Evolutionary conservation across 176 grass and related monocot genomes (phyloP), one percentile per base, ranked within the genome.

Genomic region (Aegilops longissima): DNA sequence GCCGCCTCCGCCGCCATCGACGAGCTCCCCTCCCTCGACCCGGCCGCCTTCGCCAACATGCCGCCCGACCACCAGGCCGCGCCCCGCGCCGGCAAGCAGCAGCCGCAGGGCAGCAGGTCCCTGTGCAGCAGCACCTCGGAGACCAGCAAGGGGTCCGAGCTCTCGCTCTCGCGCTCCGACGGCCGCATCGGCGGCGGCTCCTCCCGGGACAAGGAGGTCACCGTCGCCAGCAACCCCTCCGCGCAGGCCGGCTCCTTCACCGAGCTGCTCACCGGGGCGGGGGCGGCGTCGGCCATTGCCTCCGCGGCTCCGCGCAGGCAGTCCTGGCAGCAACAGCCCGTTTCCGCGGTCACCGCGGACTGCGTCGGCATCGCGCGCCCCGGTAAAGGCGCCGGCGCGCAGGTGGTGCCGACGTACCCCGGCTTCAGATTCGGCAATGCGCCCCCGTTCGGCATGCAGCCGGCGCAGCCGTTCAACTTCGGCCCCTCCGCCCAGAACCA

Each of bases 141-240:
- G 73, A 97, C 86, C 4, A 97, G 95, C 90, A 97, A 97, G 84
- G 95, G 92, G 0, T 97, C 95, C 0, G 90, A 92, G 64, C 83
- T 97, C 65, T 94, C 92, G 4, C 90, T 94, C 31, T 92, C 95
- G 62, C 88, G 92, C 76, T 94, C 95, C 8, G 92, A 94, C 76
- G 56, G 72, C 44, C 91, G 86, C 63, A 70, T 89, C 21, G 89
- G 77, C 77, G 78, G 66, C 8, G 78, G 73, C 21, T 77, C 64
- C n/a, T 81, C 79, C 76, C 56, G 90, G 1, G 92, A 91, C 29
- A 83, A 93, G 73, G 92, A 94, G 83, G 90, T 88, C 70, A 92
- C 83, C 79, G 85, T 80, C 1, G 85, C 83, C 78, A 85, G 82
- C 80, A 77, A 71, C 21, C 61, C 73, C 45, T 49, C 76, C 1